Percentiles rank a stretch among this genome's conserved stretches.
These are phyloP conservation scores for Allium sativum DNA, from an alignment of 106 monocot species.

Conservation along the genomic window DNA sequence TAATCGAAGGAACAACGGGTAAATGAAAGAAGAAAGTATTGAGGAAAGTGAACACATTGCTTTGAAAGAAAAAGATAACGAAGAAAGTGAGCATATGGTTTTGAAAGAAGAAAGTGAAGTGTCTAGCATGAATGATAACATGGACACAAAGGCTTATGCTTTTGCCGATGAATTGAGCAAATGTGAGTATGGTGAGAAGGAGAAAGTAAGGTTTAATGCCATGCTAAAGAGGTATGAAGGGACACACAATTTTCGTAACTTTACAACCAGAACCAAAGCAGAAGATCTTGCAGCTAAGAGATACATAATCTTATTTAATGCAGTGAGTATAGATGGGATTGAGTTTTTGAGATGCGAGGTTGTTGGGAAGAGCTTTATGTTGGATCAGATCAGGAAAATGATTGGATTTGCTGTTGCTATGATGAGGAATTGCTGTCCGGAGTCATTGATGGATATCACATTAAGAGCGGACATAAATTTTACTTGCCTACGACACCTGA, in stretches of 20 bases:
- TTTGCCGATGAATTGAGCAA: neutral
- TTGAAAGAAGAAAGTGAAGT: slow-evolving; percentile 1
- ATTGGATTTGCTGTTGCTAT: slow-evolving; percentile 79
- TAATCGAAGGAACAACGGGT: slow-evolving; percentile 5
- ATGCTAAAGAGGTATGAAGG: slow-evolving; percentile 72
- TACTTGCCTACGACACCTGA: slow-evolving; percentile 94
- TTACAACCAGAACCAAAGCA: slow-evolving; percentile 86
- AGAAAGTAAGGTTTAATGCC: slow-evolving; percentile 57
- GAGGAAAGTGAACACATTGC: neutral
- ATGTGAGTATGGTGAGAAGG: slow-evolving; percentile 57
- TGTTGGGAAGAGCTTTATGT: slow-evolving; percentile 95
- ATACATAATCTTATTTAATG: slow-evolving; percentile 73
- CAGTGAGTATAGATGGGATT: slow-evolving; percentile 56
- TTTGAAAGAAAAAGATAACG: neutral
- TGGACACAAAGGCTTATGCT: neutral
- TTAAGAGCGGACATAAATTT: no score
- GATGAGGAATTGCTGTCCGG: slow-evolving; percentile 74
- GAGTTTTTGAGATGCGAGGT: slow-evolving; percentile 87
- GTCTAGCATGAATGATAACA: neutral
- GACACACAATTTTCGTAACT: slow-evolving; percentile 94
- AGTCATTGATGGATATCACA: slow-evolving; percentile 64
- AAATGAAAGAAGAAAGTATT: slow-evolving; percentile 6
- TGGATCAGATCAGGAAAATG: slow-evolving; percentile 98
- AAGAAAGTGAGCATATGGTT: neutral
- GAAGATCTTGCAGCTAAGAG: slow-evolving; percentile 87